A percentile compares a stretch with the other conserved stretches of the same genome.
These are phyloP conservation scores for Botrytis cinerea DNA, from an alignment of 2,329 filamentous ascomycete species.

Conservation along the genomic window DNA sequence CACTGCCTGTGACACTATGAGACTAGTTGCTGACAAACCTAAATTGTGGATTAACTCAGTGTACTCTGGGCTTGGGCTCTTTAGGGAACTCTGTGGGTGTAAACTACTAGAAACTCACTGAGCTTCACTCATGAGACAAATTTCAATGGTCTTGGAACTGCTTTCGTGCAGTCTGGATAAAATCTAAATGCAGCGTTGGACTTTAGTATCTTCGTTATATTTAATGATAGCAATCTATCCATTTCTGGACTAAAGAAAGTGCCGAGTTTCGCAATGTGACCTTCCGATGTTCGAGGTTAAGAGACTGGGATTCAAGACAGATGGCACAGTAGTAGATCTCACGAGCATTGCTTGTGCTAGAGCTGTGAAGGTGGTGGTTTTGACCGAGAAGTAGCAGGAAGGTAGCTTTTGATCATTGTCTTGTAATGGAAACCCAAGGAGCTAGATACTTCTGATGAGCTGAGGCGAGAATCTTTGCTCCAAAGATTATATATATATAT, in stretches of 20 bases:
- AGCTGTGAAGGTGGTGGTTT: not conserved
- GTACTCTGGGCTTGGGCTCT: not conserved
- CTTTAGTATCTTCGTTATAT: not conserved
- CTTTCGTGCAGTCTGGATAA: too few relatives aligned
- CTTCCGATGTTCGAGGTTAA: not conserved
- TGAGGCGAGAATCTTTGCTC: not conserved
- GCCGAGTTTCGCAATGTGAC: not conserved
- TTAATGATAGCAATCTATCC: not conserved
- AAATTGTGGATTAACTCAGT: not conserved
- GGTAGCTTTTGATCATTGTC: not conserved
- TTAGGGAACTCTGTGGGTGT: rapidly evolving
- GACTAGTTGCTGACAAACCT: not conserved
- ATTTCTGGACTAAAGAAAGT: not conserved
- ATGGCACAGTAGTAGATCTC: not conserved
- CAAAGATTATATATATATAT: not conserved
- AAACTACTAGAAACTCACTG: not conserved
- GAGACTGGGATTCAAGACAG: not conserved
- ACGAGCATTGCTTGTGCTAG: not conserved
- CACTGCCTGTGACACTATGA: not conserved
- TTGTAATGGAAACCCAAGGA: not conserved
- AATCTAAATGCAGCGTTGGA: not conserved
- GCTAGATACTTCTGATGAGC: not conserved
- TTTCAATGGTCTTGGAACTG: not conserved
- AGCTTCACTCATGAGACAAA: not conserved
- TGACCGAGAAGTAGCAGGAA: not conserved